These are phyloP conservation scores for Cyclostephanos tholiformis DNA, from an alignment of 108 stramenopile genomes.

Conservation along the genomic window DNA sequence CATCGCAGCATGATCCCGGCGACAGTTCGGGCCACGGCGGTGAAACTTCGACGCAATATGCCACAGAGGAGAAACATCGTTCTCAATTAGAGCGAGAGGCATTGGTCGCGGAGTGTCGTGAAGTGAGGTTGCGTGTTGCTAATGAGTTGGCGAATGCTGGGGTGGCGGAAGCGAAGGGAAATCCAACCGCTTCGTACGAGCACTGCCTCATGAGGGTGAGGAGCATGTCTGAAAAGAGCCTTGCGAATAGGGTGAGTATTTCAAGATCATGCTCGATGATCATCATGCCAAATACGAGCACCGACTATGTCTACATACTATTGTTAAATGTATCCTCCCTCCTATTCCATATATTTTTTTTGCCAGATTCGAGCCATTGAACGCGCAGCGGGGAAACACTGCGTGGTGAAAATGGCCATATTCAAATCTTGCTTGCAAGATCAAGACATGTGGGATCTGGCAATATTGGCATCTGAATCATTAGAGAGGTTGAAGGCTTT, in stretches of 20 bases:
- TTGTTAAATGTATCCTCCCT: background rate
- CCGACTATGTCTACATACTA: background rate
- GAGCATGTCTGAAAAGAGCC: constrained; percentile 78
- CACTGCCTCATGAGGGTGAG: constrained; percentile 84
- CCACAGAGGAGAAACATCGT: constrained; percentile 9
- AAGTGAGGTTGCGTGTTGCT: constrained; percentile 69
- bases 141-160: constrained; percentile 52
- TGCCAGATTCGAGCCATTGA: constrained; percentile 72
- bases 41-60: background rate
- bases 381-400: constrained; percentile 86
- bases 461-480: constrained; percentile 67
- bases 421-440: constrained; percentile 89
- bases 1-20: constrained; percentile 35
- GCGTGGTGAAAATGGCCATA: constrained; percentile 91
- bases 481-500: constrained; percentile 85
- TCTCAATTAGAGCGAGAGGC: constrained; percentile 52
- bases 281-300: background rate
- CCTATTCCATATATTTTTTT: background rate
- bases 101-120: constrained; percentile 66
- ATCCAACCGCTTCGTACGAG: constrained; percentile 88
- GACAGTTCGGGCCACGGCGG: background rate
- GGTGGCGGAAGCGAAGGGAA: constrained; percentile 49
- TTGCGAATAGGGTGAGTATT: constrained; percentile 57
- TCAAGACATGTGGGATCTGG: constrained; percentile 79
- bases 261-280: background rate